These are phyloP conservation scores for Sclerotinia spermophila DNA, from an alignment of 2,329 filamentous ascomycete genomes.

Conservation along the genomic window DNA sequence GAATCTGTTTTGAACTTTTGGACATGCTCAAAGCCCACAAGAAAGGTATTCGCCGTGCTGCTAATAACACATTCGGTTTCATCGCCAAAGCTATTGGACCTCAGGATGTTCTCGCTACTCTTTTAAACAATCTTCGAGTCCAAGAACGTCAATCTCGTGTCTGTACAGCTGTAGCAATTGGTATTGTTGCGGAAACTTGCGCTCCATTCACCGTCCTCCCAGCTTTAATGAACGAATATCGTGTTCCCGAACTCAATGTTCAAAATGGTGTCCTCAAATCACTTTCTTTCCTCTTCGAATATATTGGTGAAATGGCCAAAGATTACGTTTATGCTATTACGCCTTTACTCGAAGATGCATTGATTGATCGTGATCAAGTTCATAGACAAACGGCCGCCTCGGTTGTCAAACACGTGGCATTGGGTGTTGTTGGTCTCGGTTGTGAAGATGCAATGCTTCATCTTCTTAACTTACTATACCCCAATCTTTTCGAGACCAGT, in stretches of 20 bases:
- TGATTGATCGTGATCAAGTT: conserved; percentile 97
- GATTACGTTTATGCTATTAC: conserved; percentile 99
- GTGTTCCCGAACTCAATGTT: conserved; percentile 95
- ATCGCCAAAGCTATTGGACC: conserved; percentile 99
- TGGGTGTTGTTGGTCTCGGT: conserved; percentile 94
- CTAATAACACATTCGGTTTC: conserved; percentile 99
- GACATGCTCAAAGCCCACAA: conserved; percentile 99
- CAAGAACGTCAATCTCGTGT: conserved; percentile 98
- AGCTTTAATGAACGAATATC: conserved; percentile 98
- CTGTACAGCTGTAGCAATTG: conserved; percentile 96
- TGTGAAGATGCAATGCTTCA: conserved; percentile 99
- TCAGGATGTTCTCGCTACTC: conserved; percentile 90
- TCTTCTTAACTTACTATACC: conserved; percentile 90
- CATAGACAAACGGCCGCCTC: conserved; percentile 94
- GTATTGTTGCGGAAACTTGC: conserved; percentile 97
- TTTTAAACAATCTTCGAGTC: conserved; percentile 94
- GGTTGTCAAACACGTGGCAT: conserved; percentile 95
- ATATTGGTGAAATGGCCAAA: conserved; percentile 99
- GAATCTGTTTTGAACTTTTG: conserved; percentile 96
- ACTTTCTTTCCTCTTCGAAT: conserved; percentile 95
- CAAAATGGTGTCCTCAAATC: conserved; percentile 98
- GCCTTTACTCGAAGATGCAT: conserved; percentile 88
- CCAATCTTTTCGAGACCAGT: conserved; percentile 95
- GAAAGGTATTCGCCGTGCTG: conserved; percentile 95
- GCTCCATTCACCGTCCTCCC: conserved; percentile 98